These are phyloP conservation scores for Paracoccidioides brasiliensis DNA, from an alignment of 2,329 filamentous ascomycete species.

Conservation along the genomic window DNA sequence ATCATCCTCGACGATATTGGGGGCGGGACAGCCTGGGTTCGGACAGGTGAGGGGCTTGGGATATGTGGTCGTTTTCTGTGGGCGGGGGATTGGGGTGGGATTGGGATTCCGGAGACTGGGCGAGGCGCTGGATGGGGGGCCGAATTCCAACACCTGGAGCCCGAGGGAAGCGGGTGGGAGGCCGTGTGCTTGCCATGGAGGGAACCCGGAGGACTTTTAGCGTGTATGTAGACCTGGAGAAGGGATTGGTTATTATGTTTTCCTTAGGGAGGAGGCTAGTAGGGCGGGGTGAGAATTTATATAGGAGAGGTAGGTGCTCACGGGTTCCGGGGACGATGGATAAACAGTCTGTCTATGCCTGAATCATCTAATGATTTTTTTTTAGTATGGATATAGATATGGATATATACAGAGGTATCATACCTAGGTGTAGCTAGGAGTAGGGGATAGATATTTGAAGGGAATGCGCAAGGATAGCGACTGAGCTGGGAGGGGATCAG, in stretches of 20 bases:
- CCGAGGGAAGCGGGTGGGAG: constrained; percentile 10
- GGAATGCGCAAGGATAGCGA: not conserved
- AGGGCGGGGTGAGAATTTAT: too few relatives aligned
- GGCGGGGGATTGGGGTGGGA: constrained; percentile 27
- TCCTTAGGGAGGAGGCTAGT: not conserved
- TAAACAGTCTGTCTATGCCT: not conserved
- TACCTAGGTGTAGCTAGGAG: too few relatives aligned
- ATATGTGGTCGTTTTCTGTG: constrained; percentile 16
- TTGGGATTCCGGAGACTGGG: constrained; percentile 27
- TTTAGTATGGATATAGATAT: not conserved
- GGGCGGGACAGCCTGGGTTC: constrained; percentile 33
- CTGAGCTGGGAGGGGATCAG: not conserved
- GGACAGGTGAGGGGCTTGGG: constrained; percentile 28
- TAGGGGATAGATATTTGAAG: not conserved
- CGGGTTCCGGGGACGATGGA: not conserved
- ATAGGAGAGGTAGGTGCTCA: not conserved
- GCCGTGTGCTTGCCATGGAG: constrained; percentile 9
- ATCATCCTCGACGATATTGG: constrained; percentile 35
- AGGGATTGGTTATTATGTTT: not conserved
- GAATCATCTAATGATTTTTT: not conserved
- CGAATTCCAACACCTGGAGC: constrained; percentile 22
- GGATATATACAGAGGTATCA: not conserved
- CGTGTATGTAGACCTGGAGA: not conserved
- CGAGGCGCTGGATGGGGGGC: constrained; percentile 25
- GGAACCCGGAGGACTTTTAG: not conserved